Base-by-base conservation (phyloP, 139 green algal genomes). In the Chlorella sp. region DNA sequence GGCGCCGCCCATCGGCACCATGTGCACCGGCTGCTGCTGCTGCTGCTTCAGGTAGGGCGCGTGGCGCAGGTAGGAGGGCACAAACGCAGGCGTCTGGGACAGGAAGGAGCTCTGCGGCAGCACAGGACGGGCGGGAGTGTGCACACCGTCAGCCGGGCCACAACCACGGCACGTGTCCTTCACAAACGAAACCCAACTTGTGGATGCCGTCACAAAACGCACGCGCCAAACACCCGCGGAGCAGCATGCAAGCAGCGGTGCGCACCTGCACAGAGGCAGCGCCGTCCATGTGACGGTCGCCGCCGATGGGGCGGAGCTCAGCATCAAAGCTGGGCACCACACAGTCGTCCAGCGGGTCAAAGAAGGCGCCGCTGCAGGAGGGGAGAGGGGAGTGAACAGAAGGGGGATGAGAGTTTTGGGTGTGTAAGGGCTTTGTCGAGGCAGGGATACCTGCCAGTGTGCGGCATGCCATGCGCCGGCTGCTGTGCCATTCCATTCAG, bases 251-350 rank as follows among this genome's bases (percentile, higher is more conserved):
- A 16, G 44, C 7, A 51, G 6, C 44, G 9, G 44, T 51, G 9
- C 44, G 44, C 60, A 82, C 76, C 76, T 82, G 76, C 76, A 3
- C 23, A 1, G 28, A 12, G 4, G 74, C 9, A 55, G 6, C 74
- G 74, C 32, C 70, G 39, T 44, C 26, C 12, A 26, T 34, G 39
- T 28, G 56, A 60, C 65, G 55, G 78, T 74, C 65, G 65, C 47
- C 63, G 51, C 23, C 5, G 41, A 57, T 57, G 60, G 75, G 75
- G 28, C 30, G 28, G 11, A 72, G 64, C 26, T 74, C 36, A 15
- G 32, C 38, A 28, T 55, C 69, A n/a, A 86, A 80, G 18, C 69
- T 82, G 20, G 82, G 82, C 82, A 87, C 82, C 63, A 87, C 82
- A 64, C 82, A 75, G 74, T 87, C 82, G 25, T 62, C 78, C 78